Evolutionary conservation across 176 grass and related monocot species (phyloP), one percentile per base, ranked within the genome.

Genomic region (Canna indica): DNA sequence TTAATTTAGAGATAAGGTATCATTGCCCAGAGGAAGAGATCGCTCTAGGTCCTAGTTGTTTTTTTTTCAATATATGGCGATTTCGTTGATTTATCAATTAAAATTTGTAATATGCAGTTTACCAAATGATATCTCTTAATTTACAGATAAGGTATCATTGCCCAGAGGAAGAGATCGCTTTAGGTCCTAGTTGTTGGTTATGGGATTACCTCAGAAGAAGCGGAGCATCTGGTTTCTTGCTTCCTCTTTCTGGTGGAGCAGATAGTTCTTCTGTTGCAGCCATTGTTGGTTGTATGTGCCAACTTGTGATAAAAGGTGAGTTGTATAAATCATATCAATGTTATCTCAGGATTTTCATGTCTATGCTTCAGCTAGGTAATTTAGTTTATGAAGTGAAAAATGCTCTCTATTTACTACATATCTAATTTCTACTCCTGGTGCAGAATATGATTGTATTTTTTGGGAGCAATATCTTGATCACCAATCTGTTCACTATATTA

Each of bases 211-310:
- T 97, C 48, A 72, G 93, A 67, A 90, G 93, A 81, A 97, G 88
- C 70, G 81, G 87, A 76, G 88, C 93, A 47, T 92, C 88, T 5
- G 93, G 93, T n/a, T 92, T 97, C 83, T 76, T 97, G 81, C 93
- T 97, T 83, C 93, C 93, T 52, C 86, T 96, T 75, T 96, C 93
- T 58, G 93, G 92, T 80, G 93, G 93, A 31, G 93, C 93, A 0
- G 93, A 96, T 86, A 96, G 93, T 89, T 96, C 93, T 53, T 81
- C 88, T 42, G 93, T 96, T 85, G 93, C 93, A 29, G 93, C 93
- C 64, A 91, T 96, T 71, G 88, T 96, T 17, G 93, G 93, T 24
- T 91, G 88, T 83, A 96, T 96, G 93, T 91, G 83, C 64, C 93
- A 96, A 71, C 93, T 96, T 48, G 88, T 96, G 17, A 65, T 91